A percentile compares a stretch with the other conserved stretches of the same genome.
Conservation (phyloP, 2,329 filamentous ascomycete species). For the Penicillium sp. region DNA sequence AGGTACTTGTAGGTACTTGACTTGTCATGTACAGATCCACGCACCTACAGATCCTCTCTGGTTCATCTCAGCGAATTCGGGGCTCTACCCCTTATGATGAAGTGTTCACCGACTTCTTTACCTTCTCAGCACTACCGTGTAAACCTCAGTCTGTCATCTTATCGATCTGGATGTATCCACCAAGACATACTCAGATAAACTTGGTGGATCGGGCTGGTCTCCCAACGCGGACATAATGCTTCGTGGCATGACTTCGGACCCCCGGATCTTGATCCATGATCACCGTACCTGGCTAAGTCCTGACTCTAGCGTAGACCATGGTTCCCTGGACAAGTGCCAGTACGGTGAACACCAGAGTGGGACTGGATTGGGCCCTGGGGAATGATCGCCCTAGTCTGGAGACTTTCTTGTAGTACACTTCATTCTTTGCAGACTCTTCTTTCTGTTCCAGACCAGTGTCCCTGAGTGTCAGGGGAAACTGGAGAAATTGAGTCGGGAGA, state of each 20-base stretch:
- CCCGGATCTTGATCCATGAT: neutral
- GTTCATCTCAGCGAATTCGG: neutral
- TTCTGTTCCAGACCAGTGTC: neutral
- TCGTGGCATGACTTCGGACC: constrained; percentile 7
- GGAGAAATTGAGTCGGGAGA: neutral
- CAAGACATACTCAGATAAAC: neutral
- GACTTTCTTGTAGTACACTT: neutral
- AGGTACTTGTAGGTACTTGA: neutral
- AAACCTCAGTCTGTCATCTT: constrained; percentile 9
- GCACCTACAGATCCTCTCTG: neutral
- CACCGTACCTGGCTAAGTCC: neutral
- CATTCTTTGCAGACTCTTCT: neutral
- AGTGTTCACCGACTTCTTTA: neutral
- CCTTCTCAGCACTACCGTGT: neutral
- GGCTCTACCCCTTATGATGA: neutral
- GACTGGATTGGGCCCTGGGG: neutral
- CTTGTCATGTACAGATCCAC: neutral
- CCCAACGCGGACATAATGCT: neutral
- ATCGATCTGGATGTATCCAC: constrained; percentile 7
- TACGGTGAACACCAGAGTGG: neutral
- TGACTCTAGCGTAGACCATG: neutral
- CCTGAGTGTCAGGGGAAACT: neutral
- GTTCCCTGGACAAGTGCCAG: neutral
- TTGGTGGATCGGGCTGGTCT: neutral
- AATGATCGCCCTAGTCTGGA: constrained; percentile 1